Evolutionary conservation across 768 basidiomycete species (phyloP), one percentile per base, ranked within the genome.

Genomic region (Kondoa subrosea): DNA sequence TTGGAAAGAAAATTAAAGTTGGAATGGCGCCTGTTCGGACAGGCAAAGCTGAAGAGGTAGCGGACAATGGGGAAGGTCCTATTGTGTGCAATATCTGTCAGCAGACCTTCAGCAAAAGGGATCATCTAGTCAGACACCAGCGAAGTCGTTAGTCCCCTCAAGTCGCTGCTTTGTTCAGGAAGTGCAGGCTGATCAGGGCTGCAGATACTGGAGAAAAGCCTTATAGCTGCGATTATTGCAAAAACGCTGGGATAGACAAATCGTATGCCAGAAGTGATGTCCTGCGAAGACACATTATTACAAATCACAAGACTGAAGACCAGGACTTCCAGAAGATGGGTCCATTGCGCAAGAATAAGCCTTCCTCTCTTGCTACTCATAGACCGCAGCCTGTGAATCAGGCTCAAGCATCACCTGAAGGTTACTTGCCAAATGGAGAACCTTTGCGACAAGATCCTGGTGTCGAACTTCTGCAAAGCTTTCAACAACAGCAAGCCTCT

Each of bases 241-340:
- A 4, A 27, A 63, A 63, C 14, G 15, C n/a, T n/a, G n/a, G n/a
- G n/a, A n/a, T n/a, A n/a, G n/a, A n/a, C n/a, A n/a, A n/a, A n/a
- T n/a, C 61, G 3, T 63, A 31, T 32, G 16, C 26, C 21, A 27
- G 61, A 63, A 27, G 61, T 15, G 61, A 63, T 33, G 61, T 63
- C 61, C 61, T 63, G 3, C 15, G 30, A 27, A 63, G 61, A 33
- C 61, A 63, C 61, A 60, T 60, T 27, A 63, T 17, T 31, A 33
- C 27, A 8, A 63, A 27, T 32, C 61, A 63, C 61, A 63, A 32
- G 17, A 32, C 27, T 17, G n/a, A 63, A 27, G 58, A 4, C 14
- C 8, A 25, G 8, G 58, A 50, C 40, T 50, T 50, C 12, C 40
- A 50, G 21, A 50, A 8, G 8, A 50, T 50, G 40, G 40, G 40